A percentile compares a stretch with the other conserved stretches of the same genome.
phyloP scores from a whole-genome alignment of 345 rosid species.

The Lumnitzera littorea region DNA sequence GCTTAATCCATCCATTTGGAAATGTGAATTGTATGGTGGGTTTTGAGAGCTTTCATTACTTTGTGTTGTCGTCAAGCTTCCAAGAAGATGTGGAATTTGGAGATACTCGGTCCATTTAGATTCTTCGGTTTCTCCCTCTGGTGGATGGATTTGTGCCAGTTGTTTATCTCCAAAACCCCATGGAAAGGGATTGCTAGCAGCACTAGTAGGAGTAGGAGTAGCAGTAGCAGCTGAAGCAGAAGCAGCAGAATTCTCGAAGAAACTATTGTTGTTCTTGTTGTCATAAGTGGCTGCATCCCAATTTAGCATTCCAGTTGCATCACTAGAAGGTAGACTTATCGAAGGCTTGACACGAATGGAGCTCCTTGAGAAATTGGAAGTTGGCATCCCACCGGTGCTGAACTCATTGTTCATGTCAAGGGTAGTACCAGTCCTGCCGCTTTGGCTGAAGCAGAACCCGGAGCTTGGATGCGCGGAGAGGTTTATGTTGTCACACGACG shows the following conservation, averaged over 20 bases:
- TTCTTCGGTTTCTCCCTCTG: conserved; percentile 23
- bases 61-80: conserved; percentile 22
- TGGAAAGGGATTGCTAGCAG: conserved; percentile 11
- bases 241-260: conserved; percentile 17
- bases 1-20: conserved; percentile 13
- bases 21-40: conserved; percentile 19
- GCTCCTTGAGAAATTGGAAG: conserved; percentile 33
- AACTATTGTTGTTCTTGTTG: conserved; percentile 19
- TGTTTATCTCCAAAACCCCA: conserved; percentile 21
- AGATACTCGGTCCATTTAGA: conserved; percentile 52
- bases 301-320: conserved; percentile 17
- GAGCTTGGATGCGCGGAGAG: conserved; percentile 23
- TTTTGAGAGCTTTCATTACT: conserved; percentile 16
- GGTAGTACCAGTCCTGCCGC: conserved; percentile 2
- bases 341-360: conserved; percentile 48
- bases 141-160: conserved; percentile 13
- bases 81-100: conserved; percentile 27
- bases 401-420: conserved; percentile 15
- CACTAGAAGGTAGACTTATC: conserved; percentile 39
- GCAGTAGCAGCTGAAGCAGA: neutral
- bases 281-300: conserved; percentile 25
- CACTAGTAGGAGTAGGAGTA: neutral
- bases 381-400: conserved; percentile 21
- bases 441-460: conserved; percentile 23
- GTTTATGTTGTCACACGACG: conserved; percentile 20